Conservation (phyloP, 768 basidiomycete species). For the Suillus luteus region DNA sequence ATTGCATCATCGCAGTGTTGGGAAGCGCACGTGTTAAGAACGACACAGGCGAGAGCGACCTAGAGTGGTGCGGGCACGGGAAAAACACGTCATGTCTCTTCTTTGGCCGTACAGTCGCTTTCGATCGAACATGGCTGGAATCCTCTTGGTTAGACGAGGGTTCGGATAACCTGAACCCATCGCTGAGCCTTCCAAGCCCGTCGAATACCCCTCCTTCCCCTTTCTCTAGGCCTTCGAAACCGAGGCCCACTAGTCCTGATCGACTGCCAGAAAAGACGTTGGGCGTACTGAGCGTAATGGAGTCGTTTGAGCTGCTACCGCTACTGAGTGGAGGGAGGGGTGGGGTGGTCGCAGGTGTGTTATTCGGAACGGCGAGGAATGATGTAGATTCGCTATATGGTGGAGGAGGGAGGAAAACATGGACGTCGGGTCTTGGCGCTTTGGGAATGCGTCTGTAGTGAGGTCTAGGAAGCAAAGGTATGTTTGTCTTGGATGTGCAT, state of each 20-base stretch:
- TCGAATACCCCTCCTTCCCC: slow-evolving; percentile 29
- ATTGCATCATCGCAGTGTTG: slow-evolving; percentile 12
- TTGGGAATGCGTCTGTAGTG: slow-evolving; percentile 22
- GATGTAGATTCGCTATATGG: slow-evolving; percentile 21
- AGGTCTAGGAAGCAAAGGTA: slow-evolving; percentile 20
- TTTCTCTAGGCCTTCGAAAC: slow-evolving; percentile 29
- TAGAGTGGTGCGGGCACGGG: slow-evolving; percentile 15
- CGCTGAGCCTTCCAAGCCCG: slow-evolving; percentile 31
- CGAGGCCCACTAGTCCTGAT: slow-evolving; percentile 24
- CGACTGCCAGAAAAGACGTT: neutral
- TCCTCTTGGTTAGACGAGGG: neutral
- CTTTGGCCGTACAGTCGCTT: slow-evolving; percentile 21
- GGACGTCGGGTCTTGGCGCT: slow-evolving; percentile 30
- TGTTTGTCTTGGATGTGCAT: slow-evolving; percentile 14
- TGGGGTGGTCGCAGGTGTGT: slow-evolving; percentile 24
- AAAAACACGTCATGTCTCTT: slow-evolving; percentile 34
- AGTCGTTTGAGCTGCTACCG: neutral
- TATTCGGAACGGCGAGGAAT: slow-evolving; percentile 27
- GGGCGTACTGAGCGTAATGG: neutral
- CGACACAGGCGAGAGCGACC: slow-evolving; percentile 13
- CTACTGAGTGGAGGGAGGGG: neutral
- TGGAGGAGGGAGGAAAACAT: slow-evolving; percentile 29
- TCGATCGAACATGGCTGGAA: slow-evolving; percentile 12
- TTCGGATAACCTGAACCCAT: slow-evolving; percentile 24
- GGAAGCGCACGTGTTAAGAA: slow-evolving; percentile 14